phyloP scores from a whole-genome alignment of 2,329 filamentous ascomycete genomes.

The Exserohilum rostratum region DNA sequence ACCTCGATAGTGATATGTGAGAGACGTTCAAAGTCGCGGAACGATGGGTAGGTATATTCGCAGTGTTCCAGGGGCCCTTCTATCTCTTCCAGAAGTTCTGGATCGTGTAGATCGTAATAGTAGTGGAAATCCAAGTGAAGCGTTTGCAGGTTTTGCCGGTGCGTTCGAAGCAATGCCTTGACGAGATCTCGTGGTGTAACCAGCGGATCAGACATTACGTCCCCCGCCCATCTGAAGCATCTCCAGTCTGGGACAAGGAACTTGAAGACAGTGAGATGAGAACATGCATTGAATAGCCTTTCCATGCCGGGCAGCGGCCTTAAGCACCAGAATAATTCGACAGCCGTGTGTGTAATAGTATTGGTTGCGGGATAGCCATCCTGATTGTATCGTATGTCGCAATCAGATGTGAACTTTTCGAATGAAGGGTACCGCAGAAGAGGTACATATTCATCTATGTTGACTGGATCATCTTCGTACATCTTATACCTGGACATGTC shows the following conservation, averaged over 20 bases:
- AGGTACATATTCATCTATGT: constrained; percentile 3
- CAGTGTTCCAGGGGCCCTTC: not conserved
- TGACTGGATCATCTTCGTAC: constrained; percentile 4
- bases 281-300: not conserved
- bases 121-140: not conserved
- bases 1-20: constrained; percentile 4
- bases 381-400: not conserved
- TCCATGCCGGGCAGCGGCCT: not conserved
- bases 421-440: constrained; percentile 8
- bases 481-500: not conserved
- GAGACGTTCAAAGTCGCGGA: not conserved
- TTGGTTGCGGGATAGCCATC: not conserved
- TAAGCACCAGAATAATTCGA: constrained; percentile 8
- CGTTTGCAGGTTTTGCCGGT: not conserved
- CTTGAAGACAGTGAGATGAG: not conserved
- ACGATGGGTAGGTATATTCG: not conserved
- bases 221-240: not conserved
- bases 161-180: constrained; percentile 6
- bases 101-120: not conserved
- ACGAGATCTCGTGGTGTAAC: constrained; percentile 5
- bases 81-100: not conserved
- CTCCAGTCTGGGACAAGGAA: not conserved
- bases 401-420: constrained; percentile 5
- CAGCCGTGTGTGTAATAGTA: not conserved
- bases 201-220: not conserved